Base-by-base conservation (phyloP, 208 protist species). In the Naegleria fowleri region DNA sequence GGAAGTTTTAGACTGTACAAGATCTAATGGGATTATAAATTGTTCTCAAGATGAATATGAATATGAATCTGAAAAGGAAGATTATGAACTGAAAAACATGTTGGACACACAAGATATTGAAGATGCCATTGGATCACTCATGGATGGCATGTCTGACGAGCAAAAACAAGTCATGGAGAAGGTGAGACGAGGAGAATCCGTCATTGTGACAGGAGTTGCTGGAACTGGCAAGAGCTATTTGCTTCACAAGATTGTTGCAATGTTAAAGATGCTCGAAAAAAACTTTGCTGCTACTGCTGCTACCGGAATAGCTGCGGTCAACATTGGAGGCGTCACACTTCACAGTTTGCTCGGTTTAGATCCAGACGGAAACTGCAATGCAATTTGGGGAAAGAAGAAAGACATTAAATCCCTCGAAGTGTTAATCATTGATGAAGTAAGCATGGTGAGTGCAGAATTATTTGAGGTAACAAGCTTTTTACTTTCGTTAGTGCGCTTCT, bases 191-290 rank as follows among this genome's bases (percentile, higher is more conserved):
- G 95, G 96, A 0, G 55, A 91, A 67, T 96, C 94, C 91, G 92
- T 97, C 15, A 96, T 97, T 90, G 29, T 97, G 25, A 96, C 94
- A 29, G 96, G 96, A 15, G 92, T 93, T 25, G 95, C 95, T 4
- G 96, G 96, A 6, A 97, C 96, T 0, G 96, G 96, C 33, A 97
- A 97, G 92, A 95, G 95, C 52, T 91, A 95, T 85, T 52, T 86
- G 19, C 39, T 86, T 15, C 5, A 40, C 7, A 16, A 19, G 41
- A 22, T 86, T 0, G 41, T 48, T 43, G 0, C 83, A 0, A 43
- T 48, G 38, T 86, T 48, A 22, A 86, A 48, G 48, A 29, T 52
- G 11, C 75, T 36, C 2, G 15, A 33, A 1, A 92, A 86, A n/a
- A 39, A 39, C 48, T 48, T 85, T 38, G 91, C 92, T 13, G 90